Base-by-base conservation (phyloP, 1,139 yeast genomes). In the Zygosaccharomyces sapae region DNA sequence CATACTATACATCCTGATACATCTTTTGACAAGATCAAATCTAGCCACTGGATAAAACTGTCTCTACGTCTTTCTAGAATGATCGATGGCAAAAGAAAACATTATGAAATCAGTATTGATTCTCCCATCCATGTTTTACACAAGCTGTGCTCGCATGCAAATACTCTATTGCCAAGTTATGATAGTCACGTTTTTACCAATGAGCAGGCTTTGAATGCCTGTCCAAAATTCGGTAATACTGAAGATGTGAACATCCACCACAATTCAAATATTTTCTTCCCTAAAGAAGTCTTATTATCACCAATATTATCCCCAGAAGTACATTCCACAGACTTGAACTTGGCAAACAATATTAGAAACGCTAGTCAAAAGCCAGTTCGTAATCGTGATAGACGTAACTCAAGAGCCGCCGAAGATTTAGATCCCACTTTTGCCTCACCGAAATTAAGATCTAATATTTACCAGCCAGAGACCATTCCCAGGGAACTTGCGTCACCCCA, bases 31-130 rank as follows among this genome's bases (percentile, higher is more conserved):
- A 80, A 81, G 57, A 86, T 92, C 54, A 87, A 87, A 66, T 76
- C 90, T 5, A 92, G 86, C 59, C 98, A 92, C 68, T 90, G 97
- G 97, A 80, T 92, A 57, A 92, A 90, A 66, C 77, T 92, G 10
- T 83, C 94, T 52, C 68, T 92, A 44, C 72, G 97, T 44, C 73
- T 92, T 25, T 86, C 95, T 10, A 79, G 77, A 55, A 63, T 73
- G 7, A 81, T 83, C 45, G 71, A 72, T 42, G 78, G 71, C 41
- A 83, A 77, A 68, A 70, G 94, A 34, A 90, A 89, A 63, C 96
- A 88, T 64, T 92, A 85, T 62, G 97, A 92, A 68, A 84, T 92
- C 40, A 88, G 59, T 50, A 89, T 92, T 52, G 97, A 92, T 65
- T 86, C 96, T 4, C 98, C 98, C 3, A 80, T 92, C 52, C 94